These are phyloP conservation scores for Bipolaris victoriae DNA, from an alignment of 2,329 filamentous ascomycete genomes.

Conservation along the genomic window DNA sequence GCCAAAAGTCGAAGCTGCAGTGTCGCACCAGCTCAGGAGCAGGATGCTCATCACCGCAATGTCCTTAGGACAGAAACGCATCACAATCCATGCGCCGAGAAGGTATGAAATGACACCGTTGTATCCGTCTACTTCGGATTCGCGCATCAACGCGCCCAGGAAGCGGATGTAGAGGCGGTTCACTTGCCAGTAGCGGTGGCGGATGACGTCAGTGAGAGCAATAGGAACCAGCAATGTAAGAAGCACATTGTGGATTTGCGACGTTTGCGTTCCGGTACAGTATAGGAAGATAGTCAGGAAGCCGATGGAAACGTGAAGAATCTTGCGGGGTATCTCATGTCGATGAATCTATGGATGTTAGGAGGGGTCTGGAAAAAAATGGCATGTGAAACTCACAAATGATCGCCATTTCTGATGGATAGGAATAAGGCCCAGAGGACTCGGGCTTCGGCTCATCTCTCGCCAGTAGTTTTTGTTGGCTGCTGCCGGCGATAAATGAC, in stretches of 20 bases:
- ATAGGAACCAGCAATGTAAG: constrained; percentile 84
- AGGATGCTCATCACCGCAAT: constrained; percentile 87
- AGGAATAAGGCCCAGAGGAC: constrained; percentile 90
- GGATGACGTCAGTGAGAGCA: constrained; percentile 77
- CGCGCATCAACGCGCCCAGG: constrained; percentile 92
- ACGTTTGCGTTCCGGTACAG: constrained; percentile 75
- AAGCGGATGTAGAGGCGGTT: constrained; percentile 86
- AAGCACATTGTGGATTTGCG: constrained; percentile 81
- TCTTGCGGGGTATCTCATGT: constrained; percentile 94
- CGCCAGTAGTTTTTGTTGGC: constrained; percentile 77
- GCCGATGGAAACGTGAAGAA: constrained; percentile 93
- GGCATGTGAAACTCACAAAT: constrained; percentile 64
- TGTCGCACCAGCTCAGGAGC: constrained; percentile 96
- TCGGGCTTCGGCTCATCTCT: constrained; percentile 88
- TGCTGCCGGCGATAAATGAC: constrained; percentile 71
- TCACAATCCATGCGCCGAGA: constrained; percentile 83
- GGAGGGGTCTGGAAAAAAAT: neutral
- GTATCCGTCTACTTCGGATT: constrained; percentile 91
- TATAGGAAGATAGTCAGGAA: constrained; percentile 92
- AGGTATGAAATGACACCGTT: constrained; percentile 98
- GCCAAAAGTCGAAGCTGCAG: constrained; percentile 92
- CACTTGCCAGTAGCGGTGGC: constrained; percentile 79
- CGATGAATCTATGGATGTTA: constrained; percentile 67
- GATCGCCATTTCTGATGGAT: constrained; percentile 91
- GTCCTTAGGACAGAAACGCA: constrained; percentile 91